Percentiles rank a stretch among this genome's conserved stretches.
Evolutionary conservation across 352 stramenopile species (phyloP).

Genomic region (Phytophthora melonis): DNA sequence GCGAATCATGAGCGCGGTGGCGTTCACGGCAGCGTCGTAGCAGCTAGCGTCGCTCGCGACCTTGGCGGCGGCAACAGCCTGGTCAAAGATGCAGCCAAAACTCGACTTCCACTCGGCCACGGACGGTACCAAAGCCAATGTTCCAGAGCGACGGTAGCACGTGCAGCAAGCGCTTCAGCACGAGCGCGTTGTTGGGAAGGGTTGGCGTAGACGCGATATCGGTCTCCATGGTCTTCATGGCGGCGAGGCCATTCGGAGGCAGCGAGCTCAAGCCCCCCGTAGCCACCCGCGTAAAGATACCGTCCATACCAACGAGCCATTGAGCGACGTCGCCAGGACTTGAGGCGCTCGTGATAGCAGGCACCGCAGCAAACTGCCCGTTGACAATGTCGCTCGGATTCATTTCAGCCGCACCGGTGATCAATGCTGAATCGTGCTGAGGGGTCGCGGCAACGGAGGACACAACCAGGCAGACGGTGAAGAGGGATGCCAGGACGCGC

Average conservation of each 20-base stretch:
- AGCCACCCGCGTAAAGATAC: conserved; percentile 57
- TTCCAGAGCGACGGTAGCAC: conserved; percentile 60
- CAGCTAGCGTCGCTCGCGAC: not conserved
- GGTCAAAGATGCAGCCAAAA: conserved; percentile 44
- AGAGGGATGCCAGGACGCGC: conserved; percentile 1
- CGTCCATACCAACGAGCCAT: conserved; percentile 52
- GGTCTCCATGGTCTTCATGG: conserved; percentile 45
- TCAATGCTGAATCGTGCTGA: conserved; percentile 13
- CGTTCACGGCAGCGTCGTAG: conserved; percentile 57
- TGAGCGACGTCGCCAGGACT: conserved; percentile 17
- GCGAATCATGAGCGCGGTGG: conserved; percentile 61
- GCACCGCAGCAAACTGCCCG: conserved; percentile 44
- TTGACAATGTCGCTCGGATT: conserved; percentile 41
- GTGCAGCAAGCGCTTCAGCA: conserved; percentile 46
- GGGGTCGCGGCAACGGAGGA: not conserved
- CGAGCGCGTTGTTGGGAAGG: conserved; percentile 33
- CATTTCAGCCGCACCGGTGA: conserved; percentile 19
- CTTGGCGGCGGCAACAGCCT: conserved; percentile 44
- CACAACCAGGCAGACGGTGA: conserved; percentile 12
- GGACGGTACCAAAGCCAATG: conserved; percentile 63
- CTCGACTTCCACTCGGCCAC: conserved; percentile 45
- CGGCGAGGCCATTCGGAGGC: conserved; percentile 41
- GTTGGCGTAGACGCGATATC: conserved; percentile 31
- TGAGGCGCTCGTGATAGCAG: conserved; percentile 38
- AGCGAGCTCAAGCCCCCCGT: conserved; percentile 48